Base-by-base conservation (phyloP, 306 rosid species). In the Betula pendula region DNA sequence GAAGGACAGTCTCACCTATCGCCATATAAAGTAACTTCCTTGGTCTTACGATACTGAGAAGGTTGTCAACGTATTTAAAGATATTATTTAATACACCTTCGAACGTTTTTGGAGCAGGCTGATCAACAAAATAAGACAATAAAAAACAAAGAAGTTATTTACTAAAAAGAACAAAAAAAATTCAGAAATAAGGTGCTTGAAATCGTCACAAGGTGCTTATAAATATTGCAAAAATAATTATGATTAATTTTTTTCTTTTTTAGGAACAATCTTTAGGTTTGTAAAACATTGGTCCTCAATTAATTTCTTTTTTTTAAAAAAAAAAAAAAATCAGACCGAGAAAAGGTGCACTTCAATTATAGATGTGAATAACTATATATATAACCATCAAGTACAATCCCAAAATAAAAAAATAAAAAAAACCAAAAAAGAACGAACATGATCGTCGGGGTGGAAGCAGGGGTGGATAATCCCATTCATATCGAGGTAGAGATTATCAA, bases 401-500 rank as follows among this genome's bases (percentile, higher is more conserved):
- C 1, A 29, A 29, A 29, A 29, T 1, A 29, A 29, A 29, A 29
- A 29, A 2, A 29, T 1, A 29, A 29, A 4, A 7, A 44, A 13
- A 15, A 42, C 8, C 8, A 56, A 17, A 27, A 29, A 78, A n/a
- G 3, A 78, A 76, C 75, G 1, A 69, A 81, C 83, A 0, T 81
- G 11, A 71, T 76, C 76, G 0, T 73, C 47, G 0, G 93, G 93
- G 16, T 82, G 88, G 29, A 89, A 89, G 50, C 93, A 89, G 0
- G 85, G 88, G 47, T 87, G 91, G 31, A 89, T 89, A 1, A 89
- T 85, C 0, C 81, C 73, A 45, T 87, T 85, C 93, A 91, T 80
- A 71, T 89, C 92, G 6, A 91, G 84, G 69, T 87, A 91, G 2
- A 91, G 67, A 71, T 91, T 82, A 45, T 91, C 85, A 74, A 72